A percentile compares a stretch with the other conserved stretches of the same genome.
Evolutionary conservation across 2,329 filamentous ascomycete species (phyloP).

Genomic region (Alternaria sp.): DNA sequence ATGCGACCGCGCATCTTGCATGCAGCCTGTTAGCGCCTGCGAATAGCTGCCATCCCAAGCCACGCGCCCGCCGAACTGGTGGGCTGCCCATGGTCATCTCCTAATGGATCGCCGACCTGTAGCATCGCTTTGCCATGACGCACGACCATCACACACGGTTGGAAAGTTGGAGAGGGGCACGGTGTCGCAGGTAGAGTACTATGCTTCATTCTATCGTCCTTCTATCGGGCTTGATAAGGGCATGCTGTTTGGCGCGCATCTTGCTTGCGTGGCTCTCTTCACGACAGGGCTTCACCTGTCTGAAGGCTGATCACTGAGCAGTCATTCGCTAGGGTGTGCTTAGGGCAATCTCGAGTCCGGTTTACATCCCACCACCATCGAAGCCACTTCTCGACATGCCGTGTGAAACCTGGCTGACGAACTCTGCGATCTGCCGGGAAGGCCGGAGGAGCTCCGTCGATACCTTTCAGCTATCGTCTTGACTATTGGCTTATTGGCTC

Average conservation of each 20-base stretch:
- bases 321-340: constrained; percentile 37
- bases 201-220: constrained; percentile 8
- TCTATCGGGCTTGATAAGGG: constrained; percentile 20
- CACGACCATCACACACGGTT: constrained; percentile 9
- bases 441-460: constrained; percentile 17
- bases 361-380: constrained; percentile 24
- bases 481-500: constrained; percentile 17
- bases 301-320: constrained; percentile 38
- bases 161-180: constrained; percentile 23
- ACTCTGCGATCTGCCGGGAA: constrained; percentile 28
- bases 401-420: constrained; percentile 39
- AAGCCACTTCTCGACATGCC: constrained; percentile 29
- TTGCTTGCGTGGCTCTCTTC: constrained; percentile 31
- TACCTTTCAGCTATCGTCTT: constrained; percentile 17
- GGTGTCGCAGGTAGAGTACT: constrained; percentile 38
- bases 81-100: constrained; percentile 11
- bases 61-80: constrained; percentile 23
- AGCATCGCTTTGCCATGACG: constrained; percentile 14
- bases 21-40: constrained; percentile 16
- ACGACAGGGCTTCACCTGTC: constrained; percentile 31
- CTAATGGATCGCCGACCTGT: constrained; percentile 9
- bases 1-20: constrained; percentile 18
- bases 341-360: constrained; percentile 38
- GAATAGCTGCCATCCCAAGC: constrained; percentile 14
- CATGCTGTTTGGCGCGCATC: constrained; percentile 24